Conservation (phyloP, 768 basidiomycete species). For the Lyophyllum atratum region DNA sequence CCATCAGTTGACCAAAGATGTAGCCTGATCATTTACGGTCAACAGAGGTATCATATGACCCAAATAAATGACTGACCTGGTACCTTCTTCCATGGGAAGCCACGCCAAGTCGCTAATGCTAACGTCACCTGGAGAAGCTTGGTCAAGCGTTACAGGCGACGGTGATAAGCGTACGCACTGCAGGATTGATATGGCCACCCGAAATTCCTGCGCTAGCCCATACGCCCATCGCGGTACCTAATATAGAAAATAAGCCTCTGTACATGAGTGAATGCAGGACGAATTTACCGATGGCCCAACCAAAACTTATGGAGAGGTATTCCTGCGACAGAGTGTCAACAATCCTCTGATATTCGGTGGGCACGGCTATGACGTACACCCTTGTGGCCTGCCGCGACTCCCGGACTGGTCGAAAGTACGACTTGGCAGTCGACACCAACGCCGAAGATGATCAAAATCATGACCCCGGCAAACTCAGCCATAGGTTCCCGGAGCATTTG, state of each 20-base stretch:
- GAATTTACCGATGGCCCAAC: conserved; percentile 43
- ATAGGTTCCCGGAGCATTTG: conserved; percentile 38
- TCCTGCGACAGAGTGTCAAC: conserved; percentile 23
- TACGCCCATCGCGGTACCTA: conserved; percentile 48
- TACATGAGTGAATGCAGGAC: background rate
- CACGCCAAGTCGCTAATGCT: conserved; percentile 60
- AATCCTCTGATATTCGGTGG: background rate
- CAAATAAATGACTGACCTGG: conserved; percentile 34
- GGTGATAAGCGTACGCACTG: conserved; percentile 22
- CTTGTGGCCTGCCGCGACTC: conserved; percentile 41
- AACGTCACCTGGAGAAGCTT: conserved; percentile 52
- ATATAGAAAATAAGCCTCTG: background rate
- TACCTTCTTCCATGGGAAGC: conserved; percentile 73
- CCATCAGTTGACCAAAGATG: conserved; percentile 63
- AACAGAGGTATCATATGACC: background rate
- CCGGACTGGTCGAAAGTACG: conserved; percentile 40
- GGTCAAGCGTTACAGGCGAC: background rate
- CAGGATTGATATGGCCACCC: conserved; percentile 49
- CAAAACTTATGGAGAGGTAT: conserved; percentile 43
- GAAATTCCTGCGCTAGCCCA: conserved; percentile 51
- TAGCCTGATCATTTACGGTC: conserved; percentile 33
- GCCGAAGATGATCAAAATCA: conserved; percentile 56
- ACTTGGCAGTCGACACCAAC: conserved; percentile 51
- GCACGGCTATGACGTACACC: conserved; percentile 39
- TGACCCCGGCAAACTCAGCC: conserved; percentile 56